These are phyloP conservation scores for Aspergillus fumigatiaffinis DNA, from an alignment of 2,329 filamentous ascomycete species.

Conservation along the genomic window DNA sequence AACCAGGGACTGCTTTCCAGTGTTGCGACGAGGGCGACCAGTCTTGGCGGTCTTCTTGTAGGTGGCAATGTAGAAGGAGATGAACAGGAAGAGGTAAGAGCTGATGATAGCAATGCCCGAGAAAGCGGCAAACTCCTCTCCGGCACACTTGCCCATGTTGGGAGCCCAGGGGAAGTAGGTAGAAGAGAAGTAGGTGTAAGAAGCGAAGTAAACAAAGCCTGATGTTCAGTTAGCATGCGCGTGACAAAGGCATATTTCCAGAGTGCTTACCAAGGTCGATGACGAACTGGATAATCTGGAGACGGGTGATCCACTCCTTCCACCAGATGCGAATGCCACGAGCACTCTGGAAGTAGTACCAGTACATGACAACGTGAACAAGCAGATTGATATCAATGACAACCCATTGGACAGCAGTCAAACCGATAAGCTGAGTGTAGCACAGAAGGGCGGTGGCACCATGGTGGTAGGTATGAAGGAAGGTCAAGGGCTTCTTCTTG, in stretches of 20 bases:
- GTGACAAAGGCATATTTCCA: background rate
- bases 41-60: slow-evolving; percentile 66
- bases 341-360: slow-evolving; percentile 99
- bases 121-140: slow-evolving; percentile 95
- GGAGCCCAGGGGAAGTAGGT: slow-evolving; percentile 84
- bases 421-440: slow-evolving; percentile 93
- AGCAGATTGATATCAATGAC: slow-evolving; percentile 86
- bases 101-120: slow-evolving; percentile 18
- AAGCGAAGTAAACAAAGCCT: slow-evolving; percentile 98
- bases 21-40: slow-evolving; percentile 48
- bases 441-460: slow-evolving; percentile 94
- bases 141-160: slow-evolving; percentile 80
- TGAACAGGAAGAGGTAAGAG: slow-evolving; percentile 75
- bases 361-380: slow-evolving; percentile 99
- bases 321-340: slow-evolving; percentile 96
- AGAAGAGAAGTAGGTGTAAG: slow-evolving; percentile 96
- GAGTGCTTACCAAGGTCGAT: slow-evolving; percentile 78
- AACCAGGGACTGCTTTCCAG: slow-evolving; percentile 78
- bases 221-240: background rate
- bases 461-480: slow-evolving; percentile 99
- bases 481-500: slow-evolving; percentile 99
- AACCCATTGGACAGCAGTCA: slow-evolving; percentile 92
- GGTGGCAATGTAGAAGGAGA: slow-evolving; percentile 96
- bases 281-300: slow-evolving; percentile 95
- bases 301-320: slow-evolving; percentile 99